Evolutionary conservation across 768 basidiomycete genomes (phyloP).

Genomic region (Amanita phalloides): DNA sequence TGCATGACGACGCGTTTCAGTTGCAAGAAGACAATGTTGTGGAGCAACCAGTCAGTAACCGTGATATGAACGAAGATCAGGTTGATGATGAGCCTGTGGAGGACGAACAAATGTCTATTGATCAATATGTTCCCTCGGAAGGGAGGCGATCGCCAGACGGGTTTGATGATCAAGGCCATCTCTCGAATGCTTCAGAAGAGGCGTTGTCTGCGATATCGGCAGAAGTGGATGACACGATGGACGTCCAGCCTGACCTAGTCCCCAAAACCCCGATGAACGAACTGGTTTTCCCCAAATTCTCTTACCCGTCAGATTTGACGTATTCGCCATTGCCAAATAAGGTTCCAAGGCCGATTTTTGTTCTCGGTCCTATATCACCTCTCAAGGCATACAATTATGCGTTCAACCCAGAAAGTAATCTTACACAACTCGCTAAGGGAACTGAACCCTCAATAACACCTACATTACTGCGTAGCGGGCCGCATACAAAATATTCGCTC

Average conservation of each 20-base stretch:
- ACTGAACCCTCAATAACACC: conserved; percentile 6
- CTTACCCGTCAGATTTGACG: conserved; percentile 1
- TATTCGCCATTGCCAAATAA: conserved; percentile 2
- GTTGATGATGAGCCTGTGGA: background rate
- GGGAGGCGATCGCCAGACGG: background rate
- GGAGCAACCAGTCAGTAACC: background rate
- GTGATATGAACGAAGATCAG: background rate
- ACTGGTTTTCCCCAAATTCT: background rate
- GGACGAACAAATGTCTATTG: background rate
- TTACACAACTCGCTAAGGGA: conserved; percentile 7
- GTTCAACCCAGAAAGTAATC: background rate
- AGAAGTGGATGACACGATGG: background rate
- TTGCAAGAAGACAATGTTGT: background rate
- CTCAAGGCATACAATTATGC: conserved; percentile 5
- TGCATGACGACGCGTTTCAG: conserved; percentile 1
- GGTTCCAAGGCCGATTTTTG: conserved; percentile 15
- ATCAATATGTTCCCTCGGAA: background rate
- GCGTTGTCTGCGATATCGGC: background rate
- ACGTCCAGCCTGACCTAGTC: background rate
- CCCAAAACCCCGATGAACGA: background rate
- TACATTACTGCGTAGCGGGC: conserved; percentile 24
- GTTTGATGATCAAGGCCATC: background rate
- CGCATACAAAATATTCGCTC: conserved; percentile 37
- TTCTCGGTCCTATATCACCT: conserved; percentile 16
- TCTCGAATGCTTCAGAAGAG: background rate